A percentile compares a stretch with the other conserved stretches of the same genome.
Evolutionary conservation across 2,329 filamentous ascomycete species (phyloP).

Genomic region (Helotiales sp.): DNA sequence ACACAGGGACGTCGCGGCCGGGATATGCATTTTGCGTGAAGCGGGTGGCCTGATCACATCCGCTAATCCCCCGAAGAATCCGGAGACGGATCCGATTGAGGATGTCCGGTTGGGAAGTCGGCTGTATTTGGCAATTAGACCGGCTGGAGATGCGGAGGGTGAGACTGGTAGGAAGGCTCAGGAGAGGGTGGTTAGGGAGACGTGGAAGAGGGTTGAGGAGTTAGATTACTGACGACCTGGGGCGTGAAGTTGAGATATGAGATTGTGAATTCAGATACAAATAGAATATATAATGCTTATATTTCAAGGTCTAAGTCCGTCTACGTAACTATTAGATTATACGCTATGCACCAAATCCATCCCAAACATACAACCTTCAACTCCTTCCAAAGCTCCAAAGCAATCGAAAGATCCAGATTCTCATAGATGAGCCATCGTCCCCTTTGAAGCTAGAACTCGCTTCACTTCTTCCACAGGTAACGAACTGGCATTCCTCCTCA

Average conservation of each 20-base stretch:
- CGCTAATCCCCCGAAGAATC: slow-evolving; percentile 69
- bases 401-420: background rate
- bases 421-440: slow-evolving; percentile 19
- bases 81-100: slow-evolving; percentile 59
- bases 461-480: slow-evolving; percentile 66
- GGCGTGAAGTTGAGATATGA: slow-evolving; percentile 42
- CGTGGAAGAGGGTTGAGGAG: slow-evolving; percentile 70
- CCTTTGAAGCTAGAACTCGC: slow-evolving; percentile 49
- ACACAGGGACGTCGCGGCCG: slow-evolving; percentile 73
- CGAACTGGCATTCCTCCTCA: slow-evolving; percentile 65
- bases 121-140: slow-evolving; percentile 73
- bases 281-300: background rate
- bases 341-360: too few relatives aligned
- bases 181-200: slow-evolving; percentile 72
- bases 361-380: background rate
- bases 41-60: slow-evolving; percentile 76
- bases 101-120: slow-evolving; percentile 68
- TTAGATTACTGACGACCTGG: slow-evolving; percentile 72
- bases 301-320: background rate
- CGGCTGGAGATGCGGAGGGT: slow-evolving; percentile 63
- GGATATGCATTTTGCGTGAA: slow-evolving; percentile 73
- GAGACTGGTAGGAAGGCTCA: slow-evolving; percentile 72
- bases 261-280: background rate
- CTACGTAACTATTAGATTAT: too few relatives aligned
- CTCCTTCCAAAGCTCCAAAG: background rate